Conservation (phyloP, 2,329 filamentous ascomycete species). For the Pezicula carpinea region DNA sequence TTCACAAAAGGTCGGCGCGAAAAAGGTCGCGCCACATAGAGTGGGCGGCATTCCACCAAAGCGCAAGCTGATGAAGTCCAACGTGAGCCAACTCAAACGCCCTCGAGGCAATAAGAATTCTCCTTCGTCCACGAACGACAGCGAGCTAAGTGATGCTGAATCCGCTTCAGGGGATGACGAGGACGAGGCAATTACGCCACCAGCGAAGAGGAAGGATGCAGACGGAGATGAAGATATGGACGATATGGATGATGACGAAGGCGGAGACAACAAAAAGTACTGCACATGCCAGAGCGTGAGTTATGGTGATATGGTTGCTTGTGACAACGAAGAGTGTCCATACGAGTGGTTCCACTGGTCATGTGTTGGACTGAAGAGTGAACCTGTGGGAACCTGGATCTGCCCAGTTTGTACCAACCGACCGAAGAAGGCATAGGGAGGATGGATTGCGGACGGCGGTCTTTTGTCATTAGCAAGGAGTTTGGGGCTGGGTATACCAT, state of each 20-base stretch:
- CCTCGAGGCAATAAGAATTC: constrained; percentile 48
- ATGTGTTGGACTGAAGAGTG: constrained; percentile 63
- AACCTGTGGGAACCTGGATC: constrained; percentile 64
- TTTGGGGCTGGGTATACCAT: too few species aligned
- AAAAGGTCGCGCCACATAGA: constrained; percentile 28
- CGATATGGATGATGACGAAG: constrained; percentile 61
- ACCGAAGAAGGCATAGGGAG: constrained; percentile 6
- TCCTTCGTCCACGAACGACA: constrained; percentile 58
- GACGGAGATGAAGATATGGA: constrained; percentile 48
- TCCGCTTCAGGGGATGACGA: constrained; percentile 50
- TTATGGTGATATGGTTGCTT: constrained; percentile 85
- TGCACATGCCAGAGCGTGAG: constrained; percentile 80
- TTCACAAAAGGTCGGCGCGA: constrained; percentile 26
- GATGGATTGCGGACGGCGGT: not conserved
- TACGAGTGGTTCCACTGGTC: constrained; percentile 89
- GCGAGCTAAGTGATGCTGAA: constrained; percentile 60
- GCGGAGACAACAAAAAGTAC: constrained; percentile 72
- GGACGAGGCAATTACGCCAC: constrained; percentile 30
- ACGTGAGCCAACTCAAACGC: constrained; percentile 56
- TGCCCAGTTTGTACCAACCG: constrained; percentile 56
- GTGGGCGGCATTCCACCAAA: constrained; percentile 25
- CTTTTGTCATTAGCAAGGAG: not conserved
- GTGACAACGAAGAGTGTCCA: constrained; percentile 76
- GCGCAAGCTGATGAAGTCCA: constrained; percentile 44
- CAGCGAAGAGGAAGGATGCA: constrained; percentile 48